Conservation (phyloP, 2,329 filamentous ascomycete species). For the Aspergillus ustus region DNA sequence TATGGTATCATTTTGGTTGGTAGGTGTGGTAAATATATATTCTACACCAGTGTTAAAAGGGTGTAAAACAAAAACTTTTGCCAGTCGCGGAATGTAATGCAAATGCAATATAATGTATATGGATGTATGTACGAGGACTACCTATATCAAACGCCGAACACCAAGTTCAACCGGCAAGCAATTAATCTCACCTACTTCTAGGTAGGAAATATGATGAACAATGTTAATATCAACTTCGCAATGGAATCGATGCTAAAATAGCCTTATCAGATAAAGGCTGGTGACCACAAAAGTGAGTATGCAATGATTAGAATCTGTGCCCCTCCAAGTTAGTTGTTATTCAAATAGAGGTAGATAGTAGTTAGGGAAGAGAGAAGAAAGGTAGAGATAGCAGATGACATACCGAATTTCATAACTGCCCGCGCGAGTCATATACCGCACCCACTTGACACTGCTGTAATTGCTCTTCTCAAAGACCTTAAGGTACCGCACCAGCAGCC, state of each 20-base stretch:
- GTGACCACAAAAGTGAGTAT: neutral
- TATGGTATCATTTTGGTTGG: too few species aligned
- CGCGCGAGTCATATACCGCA: constrained; percentile 96
- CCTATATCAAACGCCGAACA: neutral
- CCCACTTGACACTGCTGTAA: constrained; percentile 99
- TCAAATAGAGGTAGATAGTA: neutral
- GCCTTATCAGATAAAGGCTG: neutral
- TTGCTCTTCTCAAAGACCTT: constrained; percentile 99
- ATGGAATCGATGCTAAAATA: neutral
- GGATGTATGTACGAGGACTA: constrained; percentile 1
- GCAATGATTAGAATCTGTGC: constrained; percentile 24
- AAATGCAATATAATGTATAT: neutral
- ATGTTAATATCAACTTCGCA: neutral
- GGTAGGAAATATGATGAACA: neutral
- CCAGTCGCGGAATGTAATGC: neutral
- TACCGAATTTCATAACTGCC: constrained; percentile 97
- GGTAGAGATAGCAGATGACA: constrained; percentile 15
- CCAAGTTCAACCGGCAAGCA: neutral
- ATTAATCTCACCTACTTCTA: neutral
- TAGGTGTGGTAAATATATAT: too few species aligned
- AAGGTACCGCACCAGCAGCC: constrained; percentile 86
- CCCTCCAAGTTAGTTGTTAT: constrained; percentile 5
- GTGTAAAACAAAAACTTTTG: too few species aligned
- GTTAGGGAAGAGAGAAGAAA: constrained; percentile 1
- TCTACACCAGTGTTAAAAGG: too few species aligned